Evolutionary conservation across 2,329 filamentous ascomycete genomes (phyloP).

Genomic region (Phialophora tarda): DNA sequence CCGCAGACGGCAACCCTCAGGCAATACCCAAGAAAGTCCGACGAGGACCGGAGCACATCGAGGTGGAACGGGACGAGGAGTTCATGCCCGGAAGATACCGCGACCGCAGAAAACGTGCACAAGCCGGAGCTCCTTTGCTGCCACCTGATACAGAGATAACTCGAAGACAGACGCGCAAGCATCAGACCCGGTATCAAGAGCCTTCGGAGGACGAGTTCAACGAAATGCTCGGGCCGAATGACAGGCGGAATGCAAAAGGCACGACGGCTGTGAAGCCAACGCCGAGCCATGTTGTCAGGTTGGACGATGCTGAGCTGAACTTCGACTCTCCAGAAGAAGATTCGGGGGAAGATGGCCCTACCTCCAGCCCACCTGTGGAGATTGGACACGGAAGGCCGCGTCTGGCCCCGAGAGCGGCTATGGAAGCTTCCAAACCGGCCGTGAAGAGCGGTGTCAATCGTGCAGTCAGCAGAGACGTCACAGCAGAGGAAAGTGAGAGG

Average conservation of each 20-base stretch:
- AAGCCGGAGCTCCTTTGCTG: constrained; percentile 27
- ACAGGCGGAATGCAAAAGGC: neutral
- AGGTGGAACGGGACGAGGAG: constrained; percentile 41
- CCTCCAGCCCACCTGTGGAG: constrained; percentile 18
- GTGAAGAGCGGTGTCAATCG: neutral
- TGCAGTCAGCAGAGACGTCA: neutral
- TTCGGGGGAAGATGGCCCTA: constrained; percentile 4
- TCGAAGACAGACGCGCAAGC: constrained; percentile 35
- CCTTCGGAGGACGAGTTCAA: constrained; percentile 38
- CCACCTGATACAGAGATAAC: constrained; percentile 32
- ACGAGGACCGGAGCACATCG: constrained; percentile 22
- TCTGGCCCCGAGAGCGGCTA: constrained; percentile 1
- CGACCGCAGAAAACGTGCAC: constrained; percentile 33
- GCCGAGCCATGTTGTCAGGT: constrained; percentile 15
- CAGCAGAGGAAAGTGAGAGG: constrained; percentile 6
- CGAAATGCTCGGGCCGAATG: constrained; percentile 23
- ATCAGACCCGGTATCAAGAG: constrained; percentile 37
- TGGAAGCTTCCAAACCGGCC: constrained; percentile 11
- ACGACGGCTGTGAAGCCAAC: neutral
- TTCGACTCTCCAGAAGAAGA: constrained; percentile 20
- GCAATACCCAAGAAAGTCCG: constrained; percentile 32
- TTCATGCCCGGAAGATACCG: constrained; percentile 37
- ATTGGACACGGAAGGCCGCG: constrained; percentile 14
- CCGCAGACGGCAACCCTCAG: constrained; percentile 38
- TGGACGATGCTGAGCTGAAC: constrained; percentile 26